phyloP scores from a whole-genome alignment of 2,329 filamentous ascomycete genomes.

The Fusarium armeniacum region DNA sequence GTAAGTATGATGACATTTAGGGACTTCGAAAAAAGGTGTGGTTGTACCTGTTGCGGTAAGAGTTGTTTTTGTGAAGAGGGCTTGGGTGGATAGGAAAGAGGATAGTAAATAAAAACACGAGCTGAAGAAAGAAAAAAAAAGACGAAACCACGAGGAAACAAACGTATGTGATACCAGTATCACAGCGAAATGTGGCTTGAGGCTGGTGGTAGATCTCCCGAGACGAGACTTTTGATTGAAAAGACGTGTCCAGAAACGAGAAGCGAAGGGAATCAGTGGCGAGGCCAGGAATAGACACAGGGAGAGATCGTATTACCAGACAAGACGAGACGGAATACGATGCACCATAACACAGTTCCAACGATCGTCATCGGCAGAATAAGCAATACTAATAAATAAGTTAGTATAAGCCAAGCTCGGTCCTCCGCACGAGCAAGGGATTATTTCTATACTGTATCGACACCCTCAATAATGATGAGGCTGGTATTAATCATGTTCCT shows the following conservation, averaged over 20 bases:
- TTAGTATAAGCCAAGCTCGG: constrained; percentile 16
- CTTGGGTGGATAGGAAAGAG: constrained; percentile 5
- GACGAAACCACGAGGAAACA: constrained; percentile 15
- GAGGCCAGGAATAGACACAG: constrained; percentile 39
- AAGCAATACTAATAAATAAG: not conserved
- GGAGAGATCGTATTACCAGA: constrained; percentile 19
- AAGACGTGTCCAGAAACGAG: constrained; percentile 23
- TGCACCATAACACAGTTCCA: constrained; percentile 6
- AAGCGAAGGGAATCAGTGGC: not conserved
- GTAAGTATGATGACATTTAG: constrained; percentile 8
- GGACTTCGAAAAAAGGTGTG: constrained; percentile 24
- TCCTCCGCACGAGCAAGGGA: constrained; percentile 31
- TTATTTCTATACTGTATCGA: not conserved
- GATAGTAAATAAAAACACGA: constrained; percentile 26
- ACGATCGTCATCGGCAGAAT: constrained; percentile 9
- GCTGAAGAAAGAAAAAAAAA: constrained; percentile 23
- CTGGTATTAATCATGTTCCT: constrained; percentile 21
- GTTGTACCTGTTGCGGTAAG: constrained; percentile 34
- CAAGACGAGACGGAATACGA: constrained; percentile 30
- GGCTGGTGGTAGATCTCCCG: constrained; percentile 35
- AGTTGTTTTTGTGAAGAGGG: not conserved
- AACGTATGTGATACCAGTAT: constrained; percentile 24
- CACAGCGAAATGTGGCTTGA: constrained; percentile 33
- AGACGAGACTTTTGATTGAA: constrained; percentile 13
- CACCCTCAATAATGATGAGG: constrained; percentile 10